phyloP scores from a whole-genome alignment of 495 filamentous ascomycete genomes.

The Articulospora tetracladia region DNA sequence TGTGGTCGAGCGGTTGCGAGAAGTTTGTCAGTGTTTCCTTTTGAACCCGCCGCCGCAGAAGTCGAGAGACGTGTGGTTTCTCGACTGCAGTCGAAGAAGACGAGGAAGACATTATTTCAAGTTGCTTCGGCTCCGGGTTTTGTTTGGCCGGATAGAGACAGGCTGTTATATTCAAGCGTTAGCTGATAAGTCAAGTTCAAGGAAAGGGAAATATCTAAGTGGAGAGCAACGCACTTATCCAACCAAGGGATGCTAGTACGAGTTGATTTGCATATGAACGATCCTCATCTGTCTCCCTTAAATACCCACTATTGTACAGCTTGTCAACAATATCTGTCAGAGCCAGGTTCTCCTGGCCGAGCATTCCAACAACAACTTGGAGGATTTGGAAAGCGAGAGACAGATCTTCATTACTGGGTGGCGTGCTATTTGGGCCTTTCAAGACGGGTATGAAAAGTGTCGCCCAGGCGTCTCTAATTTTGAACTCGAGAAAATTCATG shows the following conservation, averaged over 20 bases:
- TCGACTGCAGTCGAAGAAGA: background rate
- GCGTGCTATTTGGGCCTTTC: background rate
- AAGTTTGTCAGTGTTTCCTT: slow-evolving; percentile 6
- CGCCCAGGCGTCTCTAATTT: slow-evolving; percentile 9
- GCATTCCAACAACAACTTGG: background rate
- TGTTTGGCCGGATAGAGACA: slow-evolving; percentile 3
- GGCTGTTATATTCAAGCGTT: too few relatives aligned
- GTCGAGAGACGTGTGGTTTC: background rate
- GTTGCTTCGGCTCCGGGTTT: background rate
- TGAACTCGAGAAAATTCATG: slow-evolving; percentile 1
- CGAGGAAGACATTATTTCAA: slow-evolving; percentile 1
- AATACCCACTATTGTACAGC: slow-evolving; percentile 3
- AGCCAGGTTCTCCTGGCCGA: slow-evolving; percentile 4
- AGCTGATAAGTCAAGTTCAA: too few relatives aligned
- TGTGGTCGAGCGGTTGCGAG: slow-evolving; percentile 5
- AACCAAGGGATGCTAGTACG: slow-evolving; percentile 8
- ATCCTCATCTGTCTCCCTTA: slow-evolving; percentile 6
- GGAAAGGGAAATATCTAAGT: background rate
- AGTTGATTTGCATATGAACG: slow-evolving; percentile 5
- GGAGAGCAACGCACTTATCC: slow-evolving; percentile 7
- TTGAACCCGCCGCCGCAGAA: background rate
- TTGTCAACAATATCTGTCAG: slow-evolving; percentile 10
- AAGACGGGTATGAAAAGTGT: slow-evolving; percentile 6
- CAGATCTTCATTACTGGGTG: background rate
- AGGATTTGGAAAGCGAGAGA: slow-evolving; percentile 3